Evolutionary conservation across 1,284 basidiomycete species (phyloP).

Genomic region (Boletus smithii): DNA sequence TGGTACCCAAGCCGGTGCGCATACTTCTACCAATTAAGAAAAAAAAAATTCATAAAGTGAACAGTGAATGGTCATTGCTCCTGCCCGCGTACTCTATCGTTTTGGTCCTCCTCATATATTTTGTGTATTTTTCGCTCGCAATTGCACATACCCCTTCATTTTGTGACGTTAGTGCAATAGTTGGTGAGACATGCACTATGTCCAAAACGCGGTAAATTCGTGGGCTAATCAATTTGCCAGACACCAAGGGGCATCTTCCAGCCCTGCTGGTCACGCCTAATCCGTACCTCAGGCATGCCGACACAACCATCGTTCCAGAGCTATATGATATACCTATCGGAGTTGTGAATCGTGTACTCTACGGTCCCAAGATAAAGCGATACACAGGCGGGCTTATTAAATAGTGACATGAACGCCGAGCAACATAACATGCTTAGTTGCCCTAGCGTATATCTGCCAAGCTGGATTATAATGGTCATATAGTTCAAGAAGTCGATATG

Average conservation of each 20-base stretch:
- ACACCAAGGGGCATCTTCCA: conserved; percentile 52
- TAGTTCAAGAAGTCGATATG: conserved; percentile 16
- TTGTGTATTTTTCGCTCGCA: conserved; percentile 73
- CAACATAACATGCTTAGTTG: conserved; percentile 6
- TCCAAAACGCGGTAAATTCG: conserved; percentile 12
- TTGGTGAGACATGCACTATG: conserved; percentile 43
- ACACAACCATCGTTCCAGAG: conserved; percentile 51
- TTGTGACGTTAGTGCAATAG: conserved; percentile 60
- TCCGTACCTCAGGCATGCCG: conserved; percentile 49
- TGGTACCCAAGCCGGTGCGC: conserved; percentile 88
- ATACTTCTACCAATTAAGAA: neutral
- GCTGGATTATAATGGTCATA: conserved; percentile 18
- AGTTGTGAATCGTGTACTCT: conserved; percentile 71
- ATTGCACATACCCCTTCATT: conserved; percentile 70
- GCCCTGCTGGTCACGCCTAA: conserved; percentile 33
- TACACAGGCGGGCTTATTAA: conserved; percentile 18
- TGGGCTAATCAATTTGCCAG: conserved; percentile 36
- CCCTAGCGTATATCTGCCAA: conserved; percentile 1
- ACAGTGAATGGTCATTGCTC: conserved; percentile 79
- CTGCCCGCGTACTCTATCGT: conserved; percentile 80
- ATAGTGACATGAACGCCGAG: conserved; percentile 17
- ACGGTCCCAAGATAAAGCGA: conserved; percentile 34
- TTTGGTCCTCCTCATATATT: conserved; percentile 72
- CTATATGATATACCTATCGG: conserved; percentile 81
- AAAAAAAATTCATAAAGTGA: conserved; percentile 4